These are phyloP conservation scores for Yamadazyma insecticola DNA, from an alignment of 805 yeast genomes.

Conservation along the genomic window DNA sequence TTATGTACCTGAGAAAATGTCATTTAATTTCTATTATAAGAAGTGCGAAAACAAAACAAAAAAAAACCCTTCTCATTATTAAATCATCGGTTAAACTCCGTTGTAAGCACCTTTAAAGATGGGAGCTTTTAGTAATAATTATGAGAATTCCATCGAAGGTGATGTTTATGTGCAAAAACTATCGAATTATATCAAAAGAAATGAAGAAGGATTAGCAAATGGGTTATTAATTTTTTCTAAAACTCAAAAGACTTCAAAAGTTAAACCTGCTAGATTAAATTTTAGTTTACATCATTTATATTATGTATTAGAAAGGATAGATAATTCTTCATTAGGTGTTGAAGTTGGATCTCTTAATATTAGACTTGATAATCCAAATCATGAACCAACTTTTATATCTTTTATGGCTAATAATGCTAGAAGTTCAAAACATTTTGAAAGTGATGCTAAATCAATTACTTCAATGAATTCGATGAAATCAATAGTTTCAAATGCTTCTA, in stretches of 20 bases:
- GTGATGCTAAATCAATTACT: constrained; percentile 47
- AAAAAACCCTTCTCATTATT: no score
- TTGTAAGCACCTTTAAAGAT: no score
- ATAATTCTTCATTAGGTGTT: constrained; percentile 39
- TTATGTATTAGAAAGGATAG: constrained; percentile 56
- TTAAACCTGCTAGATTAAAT: constrained; percentile 52
- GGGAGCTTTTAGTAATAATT: constrained; percentile 26
- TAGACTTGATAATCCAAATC: constrained; percentile 54
- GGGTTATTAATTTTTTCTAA: constrained; percentile 53
- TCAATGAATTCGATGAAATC: constrained; percentile 58
- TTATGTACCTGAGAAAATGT: no score
- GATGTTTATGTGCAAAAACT: constrained; percentile 53
- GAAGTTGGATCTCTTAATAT: constrained; percentile 62
- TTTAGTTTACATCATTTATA: constrained; percentile 62
- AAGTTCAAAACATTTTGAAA: constrained; percentile 33
- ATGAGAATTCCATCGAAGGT: constrained; percentile 46
- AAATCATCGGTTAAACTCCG: no score
- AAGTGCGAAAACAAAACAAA: constrained; percentile 1
- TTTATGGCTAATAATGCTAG: constrained; percentile 56
- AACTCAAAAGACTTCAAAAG: constrained; percentile 17
- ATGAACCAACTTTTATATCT: constrained; percentile 51
- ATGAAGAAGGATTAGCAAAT: constrained; percentile 56
- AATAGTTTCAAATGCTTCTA: constrained; percentile 38
- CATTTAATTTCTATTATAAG: no score
- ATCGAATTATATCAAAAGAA: constrained; percentile 49